Base-by-base conservation (phyloP, 768 basidiomycete genomes). In the Sistotremastrum niveocremeum region DNA sequence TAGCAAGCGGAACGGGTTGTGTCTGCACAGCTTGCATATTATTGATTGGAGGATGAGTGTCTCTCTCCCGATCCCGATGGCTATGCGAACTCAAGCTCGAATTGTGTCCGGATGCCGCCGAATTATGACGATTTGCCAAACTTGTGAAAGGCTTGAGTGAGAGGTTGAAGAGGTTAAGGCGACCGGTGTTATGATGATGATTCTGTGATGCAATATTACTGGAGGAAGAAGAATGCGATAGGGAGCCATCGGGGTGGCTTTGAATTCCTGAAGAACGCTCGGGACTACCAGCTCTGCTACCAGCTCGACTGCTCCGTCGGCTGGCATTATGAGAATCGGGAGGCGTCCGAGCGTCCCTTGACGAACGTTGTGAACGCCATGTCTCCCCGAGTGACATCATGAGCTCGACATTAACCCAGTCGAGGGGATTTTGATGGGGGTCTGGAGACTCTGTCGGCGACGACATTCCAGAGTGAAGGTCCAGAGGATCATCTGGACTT, bases 321-420 rank as follows among this genome's bases (percentile, higher is more conserved):
- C 55, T 52, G 56, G 61, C 42, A 54, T 55, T 20, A 57, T 57
- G 59, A 35, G 60, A 58, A 41, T 57, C 59, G 46, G 8, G 56
- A 45, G 51, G 58, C 34, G 54, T 57, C 41, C 40, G 54, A 46
- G 45, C 60, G 45, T 38, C 64, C 20, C 45, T 33, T n/a, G 38
- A 37, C 33, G 41, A 34, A 20, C 29, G 28, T n/a, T 30, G 33
- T 38, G 45, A 40, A 49, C 33, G 42, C 56, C 37, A 49, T 45
- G 54, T 31, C 53, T 39, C 48, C 36, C 47, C 41, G 53, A 84
- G 65, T 2, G 79, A 81, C 10, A 81, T 66, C 42, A 91, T 65
- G 3, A 94, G 71, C 62, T 91, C 90, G 4, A 84, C 84, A 60
- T 90, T 87, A 47, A 88, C 76, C 78, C 83, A 87, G 44, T 85